These are phyloP conservation scores for Thalia dealbata DNA, from an alignment of 176 grass and related monocot genomes.

Conservation along the genomic window DNA sequence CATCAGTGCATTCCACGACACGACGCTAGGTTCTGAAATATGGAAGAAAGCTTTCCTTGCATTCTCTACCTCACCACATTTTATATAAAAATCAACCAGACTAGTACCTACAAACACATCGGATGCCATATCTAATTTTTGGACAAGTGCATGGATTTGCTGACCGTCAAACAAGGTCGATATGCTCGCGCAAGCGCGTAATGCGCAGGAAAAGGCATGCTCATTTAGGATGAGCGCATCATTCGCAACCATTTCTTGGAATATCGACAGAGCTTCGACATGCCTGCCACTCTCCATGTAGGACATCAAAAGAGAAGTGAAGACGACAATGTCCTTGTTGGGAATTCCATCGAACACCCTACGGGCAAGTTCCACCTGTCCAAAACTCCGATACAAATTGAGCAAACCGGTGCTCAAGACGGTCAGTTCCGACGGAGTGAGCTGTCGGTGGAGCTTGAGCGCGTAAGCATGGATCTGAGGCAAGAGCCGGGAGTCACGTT, in stretches of 20 bases:
- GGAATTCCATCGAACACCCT: slow-evolving; percentile 31
- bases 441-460: not conserved
- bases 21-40: slow-evolving; percentile 30
- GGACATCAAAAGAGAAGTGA: slow-evolving; percentile 18
- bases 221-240: slow-evolving; percentile 18
- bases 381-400: not conserved
- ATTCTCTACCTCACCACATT: slow-evolving; percentile 15
- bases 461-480: slow-evolving; percentile 30
- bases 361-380: slow-evolving; percentile 11
- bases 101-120: slow-evolving; percentile 20
- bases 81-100: slow-evolving; percentile 31
- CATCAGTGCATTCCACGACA: slow-evolving; percentile 37
- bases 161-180: slow-evolving; percentile 12
- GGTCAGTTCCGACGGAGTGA: slow-evolving; percentile 11
- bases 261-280: slow-evolving; percentile 18
- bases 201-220: slow-evolving; percentile 26
- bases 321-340: slow-evolving; percentile 25
- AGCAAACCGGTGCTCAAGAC: slow-evolving; percentile 23
- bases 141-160: slow-evolving; percentile 24
- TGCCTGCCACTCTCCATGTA: slow-evolving; percentile 16
- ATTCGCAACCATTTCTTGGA: slow-evolving; percentile 20
- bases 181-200: slow-evolving; percentile 17
- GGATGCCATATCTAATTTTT: slow-evolving; percentile 21
- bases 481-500: slow-evolving; percentile 7
- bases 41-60: slow-evolving; percentile 19